Evolutionary conservation across 306 rosid genomes (phyloP), one percentile per base, ranked within the genome.

Genomic region (Arachis hypogaea): DNA sequence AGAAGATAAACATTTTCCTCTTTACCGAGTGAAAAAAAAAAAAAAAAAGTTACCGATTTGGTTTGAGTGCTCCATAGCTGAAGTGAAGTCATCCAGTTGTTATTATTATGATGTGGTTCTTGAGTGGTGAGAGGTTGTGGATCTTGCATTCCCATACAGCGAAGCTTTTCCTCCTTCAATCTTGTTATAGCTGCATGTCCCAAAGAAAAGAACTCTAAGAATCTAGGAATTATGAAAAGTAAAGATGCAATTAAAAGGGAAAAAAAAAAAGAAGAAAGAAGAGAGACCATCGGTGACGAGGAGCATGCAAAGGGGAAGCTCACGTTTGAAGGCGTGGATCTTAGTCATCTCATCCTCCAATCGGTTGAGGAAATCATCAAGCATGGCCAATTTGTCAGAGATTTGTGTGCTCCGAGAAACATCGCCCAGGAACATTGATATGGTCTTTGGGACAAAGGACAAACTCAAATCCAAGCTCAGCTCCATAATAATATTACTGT

Each of bases 241-340:
- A 59, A 44, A 36, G 9, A 22, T 22, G 28, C 28, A 60, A 45
- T 22, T 41, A 66, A 0, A 16, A 11, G 28, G 28, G 28, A 0
- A 3, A 50, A 1, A 30, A 42, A 3, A 3, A 5, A 11, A 42
- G 6, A 3, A 5, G 7, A 11, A 5, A 5, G 22, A 1, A 14
- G 14, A 78, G 78, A 11, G 66, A 92, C 98, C 96, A 54, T 93
- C 92, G 47, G 77, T 83, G 5, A 93, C 78, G 40, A 93, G 87
- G 73, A 87, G 74, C 84, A 85, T 76, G 76, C 84, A 90, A 16
- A 88, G 89, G 44, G 98, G 98, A 77, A 93, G 98, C 84, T 93
- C 96, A 7, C 96, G 87, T 77, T 93, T 90, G 63, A 93, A 93
- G 22, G 87, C 96, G 5, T 86, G 88, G 11, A 90, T 87, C 59